These are phyloP conservation scores for Ottelia alismoides DNA, from an alignment of 106 monocot genomes.

Conservation along the genomic window DNA sequence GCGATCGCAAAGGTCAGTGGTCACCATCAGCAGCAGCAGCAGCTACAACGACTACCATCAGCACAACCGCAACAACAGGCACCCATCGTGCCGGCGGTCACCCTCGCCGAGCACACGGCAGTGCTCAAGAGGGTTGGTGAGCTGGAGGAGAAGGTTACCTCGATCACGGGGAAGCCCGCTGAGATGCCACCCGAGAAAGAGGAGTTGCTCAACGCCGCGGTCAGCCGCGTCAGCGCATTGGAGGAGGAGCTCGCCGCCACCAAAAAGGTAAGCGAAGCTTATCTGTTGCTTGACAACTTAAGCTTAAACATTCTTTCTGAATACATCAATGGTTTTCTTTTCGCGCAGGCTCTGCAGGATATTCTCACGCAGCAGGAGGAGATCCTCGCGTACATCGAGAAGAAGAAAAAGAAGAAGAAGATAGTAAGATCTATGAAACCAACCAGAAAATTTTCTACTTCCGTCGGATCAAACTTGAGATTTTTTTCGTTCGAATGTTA, in stretches of 20 bases:
- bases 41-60: constrained; percentile 1
- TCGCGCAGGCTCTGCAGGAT: too few relatives aligned
- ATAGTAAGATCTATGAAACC: too few relatives aligned
- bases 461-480: too few relatives aligned
- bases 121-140: constrained; percentile 42
- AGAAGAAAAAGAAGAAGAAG: too few relatives aligned
- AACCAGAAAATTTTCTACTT: too few relatives aligned
- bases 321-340: too few relatives aligned
- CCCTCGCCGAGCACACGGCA: constrained; percentile 22
- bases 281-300: neutral
- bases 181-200: constrained; percentile 57
- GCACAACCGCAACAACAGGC: constrained; percentile 3
- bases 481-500: too few relatives aligned
- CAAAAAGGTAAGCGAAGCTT: constrained; percentile 37
- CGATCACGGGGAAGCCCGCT: constrained; percentile 29
- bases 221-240: constrained; percentile 32
- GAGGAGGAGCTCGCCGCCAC: constrained; percentile 56
- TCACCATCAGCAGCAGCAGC: neutral
- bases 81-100: constrained; percentile 17
- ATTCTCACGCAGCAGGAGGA: too few relatives aligned
- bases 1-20: neutral
- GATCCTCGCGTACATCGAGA: too few relatives aligned
- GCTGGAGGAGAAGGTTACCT: constrained; percentile 51
- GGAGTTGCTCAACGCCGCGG: constrained; percentile 40
- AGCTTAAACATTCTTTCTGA: neutral